phyloP scores from a whole-genome alignment of 441 rosid genomes.

The Euphorbia schlechtendalii region DNA sequence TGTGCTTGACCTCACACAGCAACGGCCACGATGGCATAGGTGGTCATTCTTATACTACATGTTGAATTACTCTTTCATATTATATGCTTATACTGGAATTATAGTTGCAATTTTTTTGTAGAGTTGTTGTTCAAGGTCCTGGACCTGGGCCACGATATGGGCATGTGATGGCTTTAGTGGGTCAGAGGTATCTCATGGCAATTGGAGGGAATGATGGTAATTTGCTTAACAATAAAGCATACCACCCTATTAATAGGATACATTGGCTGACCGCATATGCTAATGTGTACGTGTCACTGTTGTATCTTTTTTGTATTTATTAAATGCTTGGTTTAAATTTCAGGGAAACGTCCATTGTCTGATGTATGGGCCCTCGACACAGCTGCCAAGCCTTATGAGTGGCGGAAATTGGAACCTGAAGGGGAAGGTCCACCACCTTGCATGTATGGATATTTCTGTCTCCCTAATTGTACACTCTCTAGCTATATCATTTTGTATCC shows the following conservation, averaged over 20 bases:
- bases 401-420: conserved; percentile 99
- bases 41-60: conserved; percentile 22
- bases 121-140: conserved; percentile 99
- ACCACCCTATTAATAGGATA: conserved; percentile 9
- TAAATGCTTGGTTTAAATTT: conserved; percentile 18
- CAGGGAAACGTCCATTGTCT: conserved; percentile 95
- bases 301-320: no score
- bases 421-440: conserved; percentile 99
- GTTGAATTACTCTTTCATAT: conserved; percentile 11
- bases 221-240: conserved; percentile 19
- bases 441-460: conserved; percentile 59
- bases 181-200: conserved; percentile 92
- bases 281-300: no score
- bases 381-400: conserved; percentile 99
- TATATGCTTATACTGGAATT: conserved; percentile 12
- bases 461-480: neutral
- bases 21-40: conserved; percentile 97
- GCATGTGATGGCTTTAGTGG: conserved; percentile 99
- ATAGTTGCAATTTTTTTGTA: conserved; percentile 30
- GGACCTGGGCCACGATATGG: conserved; percentile 99
- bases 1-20: conserved; percentile 95
- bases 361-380: conserved; percentile 99
- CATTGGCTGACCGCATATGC: no score
- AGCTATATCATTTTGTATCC: neutral
- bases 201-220: conserved; percentile 92